These are phyloP conservation scores for Nicotiana sylvestris DNA, from an alignment of 257 asterid species.

Conservation along the genomic window DNA sequence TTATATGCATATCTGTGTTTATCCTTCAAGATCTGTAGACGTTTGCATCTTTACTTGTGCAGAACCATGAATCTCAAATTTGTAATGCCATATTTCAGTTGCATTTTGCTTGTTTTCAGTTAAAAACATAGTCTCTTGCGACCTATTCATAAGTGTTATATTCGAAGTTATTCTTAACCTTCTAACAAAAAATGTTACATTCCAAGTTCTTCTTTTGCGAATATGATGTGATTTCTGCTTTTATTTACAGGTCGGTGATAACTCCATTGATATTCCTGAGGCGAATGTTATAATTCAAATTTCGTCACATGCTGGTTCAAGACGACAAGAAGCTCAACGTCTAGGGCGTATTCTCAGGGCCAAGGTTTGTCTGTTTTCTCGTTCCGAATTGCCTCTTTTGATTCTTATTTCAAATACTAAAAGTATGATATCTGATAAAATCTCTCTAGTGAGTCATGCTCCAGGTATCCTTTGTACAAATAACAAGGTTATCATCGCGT, in stretches of 20 bases:
- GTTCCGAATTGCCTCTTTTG: neutral
- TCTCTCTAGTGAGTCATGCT: neutral
- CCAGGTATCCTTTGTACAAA: neutral
- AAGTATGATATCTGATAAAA: neutral
- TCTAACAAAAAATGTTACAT: too few relatives aligned
- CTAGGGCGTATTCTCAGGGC: slow-evolving; percentile 99
- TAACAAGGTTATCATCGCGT: neutral
- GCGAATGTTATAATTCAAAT: slow-evolving; percentile 97
- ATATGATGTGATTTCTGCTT: slow-evolving; percentile 13
- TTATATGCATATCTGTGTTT: neutral
- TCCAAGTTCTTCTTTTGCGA: neutral
- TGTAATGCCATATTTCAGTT: neutral
- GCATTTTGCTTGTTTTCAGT: neutral
- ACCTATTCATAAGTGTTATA: neutral
- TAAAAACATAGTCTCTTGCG: neutral
- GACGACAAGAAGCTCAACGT: slow-evolving; percentile 99
- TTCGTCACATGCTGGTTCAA: slow-evolving; percentile 99
- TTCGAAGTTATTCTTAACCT: neutral
- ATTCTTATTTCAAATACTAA: neutral
- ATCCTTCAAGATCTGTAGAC: neutral
- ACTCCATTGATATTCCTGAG: slow-evolving; percentile 98
- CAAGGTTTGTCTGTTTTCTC: slow-evolving; percentile 45
- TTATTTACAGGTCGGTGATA: slow-evolving; percentile 84
- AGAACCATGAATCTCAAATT: neutral
- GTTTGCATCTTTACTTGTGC: neutral